These are phyloP conservation scores for Paracoccidioides lutzii DNA, from an alignment of 2,329 filamentous ascomycete genomes.

Conservation along the genomic window DNA sequence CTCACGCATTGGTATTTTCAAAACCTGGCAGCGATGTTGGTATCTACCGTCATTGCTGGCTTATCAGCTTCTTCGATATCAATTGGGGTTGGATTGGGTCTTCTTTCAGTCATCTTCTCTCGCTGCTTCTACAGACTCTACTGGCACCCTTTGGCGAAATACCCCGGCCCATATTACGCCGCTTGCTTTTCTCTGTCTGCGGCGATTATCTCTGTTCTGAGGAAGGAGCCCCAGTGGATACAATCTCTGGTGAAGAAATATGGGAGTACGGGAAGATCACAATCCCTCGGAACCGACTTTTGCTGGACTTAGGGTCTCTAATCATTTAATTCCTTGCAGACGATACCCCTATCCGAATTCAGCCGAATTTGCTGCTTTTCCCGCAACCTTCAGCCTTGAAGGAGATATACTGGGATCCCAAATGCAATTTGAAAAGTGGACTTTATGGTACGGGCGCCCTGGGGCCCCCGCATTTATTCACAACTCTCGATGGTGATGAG, in stretches of 20 bases:
- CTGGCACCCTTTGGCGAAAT: constrained; percentile 14
- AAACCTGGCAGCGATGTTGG: neutral
- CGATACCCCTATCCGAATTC: constrained; percentile 26
- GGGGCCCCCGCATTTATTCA: constrained; percentile 22
- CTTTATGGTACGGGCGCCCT: constrained; percentile 26
- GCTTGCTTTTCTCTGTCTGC: constrained; percentile 12
- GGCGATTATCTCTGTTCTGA: constrained; percentile 11
- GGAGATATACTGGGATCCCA: constrained; percentile 30
- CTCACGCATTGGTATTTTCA: no score
- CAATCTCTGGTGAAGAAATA: constrained; percentile 14
- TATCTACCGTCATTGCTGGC: neutral
- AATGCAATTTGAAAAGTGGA: constrained; percentile 23
- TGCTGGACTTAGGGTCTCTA: neutral
- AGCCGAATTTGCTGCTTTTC: constrained; percentile 27
- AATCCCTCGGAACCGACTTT: no score
- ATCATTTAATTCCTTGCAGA: constrained; percentile 8
- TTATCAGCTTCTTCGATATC: neutral
- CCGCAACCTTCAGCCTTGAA: constrained; percentile 23
- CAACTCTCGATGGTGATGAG: constrained; percentile 21
- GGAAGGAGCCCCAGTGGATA: constrained; percentile 15
- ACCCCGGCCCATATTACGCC: constrained; percentile 14
- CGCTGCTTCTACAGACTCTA: constrained; percentile 12
- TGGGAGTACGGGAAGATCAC: constrained; percentile 6
- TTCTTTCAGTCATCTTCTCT: neutral
- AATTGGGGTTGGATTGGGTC: neutral